phyloP scores from a whole-genome alignment of 257 asterid species.

The Craterostigma plantagineum region DNA sequence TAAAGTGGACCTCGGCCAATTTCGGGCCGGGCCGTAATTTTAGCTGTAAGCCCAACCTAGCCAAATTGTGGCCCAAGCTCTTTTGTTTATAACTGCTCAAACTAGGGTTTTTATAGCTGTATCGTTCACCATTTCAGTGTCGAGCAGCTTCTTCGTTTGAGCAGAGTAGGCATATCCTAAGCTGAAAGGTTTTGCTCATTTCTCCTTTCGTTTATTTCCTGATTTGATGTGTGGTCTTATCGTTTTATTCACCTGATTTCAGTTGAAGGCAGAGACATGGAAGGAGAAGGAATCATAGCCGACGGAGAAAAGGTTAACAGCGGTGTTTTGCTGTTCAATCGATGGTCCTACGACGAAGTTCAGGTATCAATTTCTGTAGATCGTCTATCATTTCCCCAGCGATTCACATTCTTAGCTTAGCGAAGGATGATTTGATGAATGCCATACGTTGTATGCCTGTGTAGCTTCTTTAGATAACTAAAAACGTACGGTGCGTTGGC shows the following conservation, averaged over 20 bases:
- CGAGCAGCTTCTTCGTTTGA: background rate
- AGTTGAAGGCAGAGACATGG: constrained; percentile 18
- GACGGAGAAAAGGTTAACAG: constrained; percentile 18
- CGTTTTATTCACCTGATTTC: background rate
- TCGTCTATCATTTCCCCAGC: background rate
- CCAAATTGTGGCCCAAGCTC: background rate
- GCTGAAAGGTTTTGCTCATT: too few species aligned
- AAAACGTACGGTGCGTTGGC: too few species aligned
- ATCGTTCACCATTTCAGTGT: background rate
- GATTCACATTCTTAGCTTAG: background rate
- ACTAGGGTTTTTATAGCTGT: too few species aligned
- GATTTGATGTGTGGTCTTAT: background rate
- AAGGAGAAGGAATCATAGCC: constrained; percentile 6
- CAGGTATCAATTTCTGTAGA: constrained; percentile 16
- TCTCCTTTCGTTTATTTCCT: background rate
- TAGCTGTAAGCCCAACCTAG: too few species aligned
- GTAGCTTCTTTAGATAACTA: too few species aligned
- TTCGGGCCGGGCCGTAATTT: too few species aligned
- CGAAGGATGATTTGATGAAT: background rate
- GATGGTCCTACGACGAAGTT: constrained; percentile 54
- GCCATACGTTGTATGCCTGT: too few species aligned
- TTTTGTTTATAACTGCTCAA: too few species aligned
- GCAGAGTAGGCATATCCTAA: too few species aligned
- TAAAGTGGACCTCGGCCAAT: too few species aligned
- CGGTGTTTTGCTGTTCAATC: constrained; percentile 46